Percentiles rank a stretch among this genome's conserved stretches.
Conservation (phyloP, 805 yeast species). For the Wickerhamomyces strasburgensis region DNA sequence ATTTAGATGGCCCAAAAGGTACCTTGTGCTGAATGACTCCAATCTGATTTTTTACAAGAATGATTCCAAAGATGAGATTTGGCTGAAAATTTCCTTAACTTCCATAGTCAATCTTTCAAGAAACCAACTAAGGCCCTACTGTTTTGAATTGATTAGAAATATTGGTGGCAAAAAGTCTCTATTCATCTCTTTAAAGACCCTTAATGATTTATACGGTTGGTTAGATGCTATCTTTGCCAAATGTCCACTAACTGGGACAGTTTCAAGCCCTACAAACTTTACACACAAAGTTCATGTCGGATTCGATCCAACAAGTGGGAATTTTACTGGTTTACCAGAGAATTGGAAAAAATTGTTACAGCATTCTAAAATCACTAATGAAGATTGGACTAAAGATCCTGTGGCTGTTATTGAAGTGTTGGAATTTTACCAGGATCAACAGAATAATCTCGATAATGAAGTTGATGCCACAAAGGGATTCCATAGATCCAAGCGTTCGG, state of each 20-base stretch:
- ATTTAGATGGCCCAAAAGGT: conserved; percentile 91
- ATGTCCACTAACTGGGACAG: conserved; percentile 60
- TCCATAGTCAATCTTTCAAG: conserved; percentile 61
- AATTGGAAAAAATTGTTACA: conserved; percentile 86
- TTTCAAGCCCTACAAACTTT: conserved; percentile 90
- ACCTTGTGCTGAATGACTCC: conserved; percentile 69
- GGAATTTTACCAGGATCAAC: conserved; percentile 60
- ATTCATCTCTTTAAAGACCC: conserved; percentile 68
- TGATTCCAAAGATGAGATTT: conserved; percentile 47
- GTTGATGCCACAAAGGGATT: not conserved
- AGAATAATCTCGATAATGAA: conserved; percentile 11
- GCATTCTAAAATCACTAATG: conserved; percentile 84
- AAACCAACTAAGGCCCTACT: conserved; percentile 67
- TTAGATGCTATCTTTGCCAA: conserved; percentile 79
- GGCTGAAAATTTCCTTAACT: conserved; percentile 49
- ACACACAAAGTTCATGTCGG: conserved; percentile 92
- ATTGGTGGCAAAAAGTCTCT: conserved; percentile 49
- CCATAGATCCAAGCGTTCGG: conserved; percentile 20
- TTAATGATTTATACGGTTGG: conserved; percentile 83
- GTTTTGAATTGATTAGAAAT: conserved; percentile 64
- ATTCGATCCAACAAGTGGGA: conserved; percentile 78
- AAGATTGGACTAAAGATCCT: conserved; percentile 90
- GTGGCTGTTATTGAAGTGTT: conserved; percentile 92
- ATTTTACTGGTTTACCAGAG: conserved; percentile 87
- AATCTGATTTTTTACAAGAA: conserved; percentile 69